Evolutionary conservation across 768 basidiomycete species (phyloP), one percentile per base, ranked within the genome.

Genomic region (Trametes elegans): DNA sequence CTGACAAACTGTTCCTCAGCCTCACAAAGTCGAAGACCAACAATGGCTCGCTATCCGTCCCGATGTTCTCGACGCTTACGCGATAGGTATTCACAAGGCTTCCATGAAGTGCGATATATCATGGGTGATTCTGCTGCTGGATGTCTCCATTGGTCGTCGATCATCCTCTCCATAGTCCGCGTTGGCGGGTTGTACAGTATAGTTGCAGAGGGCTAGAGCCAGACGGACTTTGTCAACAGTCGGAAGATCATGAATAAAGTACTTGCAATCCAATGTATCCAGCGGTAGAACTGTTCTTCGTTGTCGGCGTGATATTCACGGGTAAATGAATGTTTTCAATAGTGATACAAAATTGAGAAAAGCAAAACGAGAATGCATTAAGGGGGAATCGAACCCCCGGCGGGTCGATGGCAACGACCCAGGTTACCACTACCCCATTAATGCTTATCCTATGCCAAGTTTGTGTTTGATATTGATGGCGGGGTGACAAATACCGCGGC

Each of bases 381-480:
- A 87, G 84, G 58, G 85, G 84, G 85, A 87, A 87, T 87, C 83
- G 84, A 87, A 87, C 85, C 84, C 85, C 84, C 85, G 85, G 85
- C 85, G 85, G 85, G 83, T 87, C 85, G 84, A 69, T 62, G 62
- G 67, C 67, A 68, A 68, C 67, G 67, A 68, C 67, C 67, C 67
- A 68, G 67, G 67, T 68, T 68, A 68, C 67, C 67, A 68, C 67
- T 68, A 68, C 67, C 67, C 68, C 67, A 68, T 68, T 68, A 68
- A 64, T 68, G 67, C 67, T 5, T n/a, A n/a, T n/a, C n/a, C n/a
- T n/a, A n/a, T n/a, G n/a, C n/a, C n/a, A n/a, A n/a, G n/a, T n/a
- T n/a, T n/a, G n/a, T n/a, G n/a, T n/a, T n/a, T n/a, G n/a, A n/a
- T n/a, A n/a, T n/a, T n/a, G n/a, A n/a, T n/a, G n/a, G n/a, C n/a